phyloP scores from a whole-genome alignment of 495 filamentous ascomycete genomes.

The Mytilinidion resinicola region DNA sequence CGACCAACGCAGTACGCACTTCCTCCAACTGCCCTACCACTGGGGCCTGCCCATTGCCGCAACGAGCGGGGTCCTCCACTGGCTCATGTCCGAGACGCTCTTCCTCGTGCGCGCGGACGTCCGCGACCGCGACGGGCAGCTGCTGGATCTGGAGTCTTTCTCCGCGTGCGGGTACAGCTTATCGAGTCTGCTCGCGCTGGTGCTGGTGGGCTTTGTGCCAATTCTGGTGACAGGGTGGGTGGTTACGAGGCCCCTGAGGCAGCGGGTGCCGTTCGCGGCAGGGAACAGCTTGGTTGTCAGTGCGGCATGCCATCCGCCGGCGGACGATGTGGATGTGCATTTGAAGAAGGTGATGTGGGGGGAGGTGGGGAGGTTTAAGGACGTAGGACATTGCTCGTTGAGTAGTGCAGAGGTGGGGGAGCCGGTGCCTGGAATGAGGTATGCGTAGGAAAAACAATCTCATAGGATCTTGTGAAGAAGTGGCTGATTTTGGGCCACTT shows the following conservation, averaged over 20 bases:
- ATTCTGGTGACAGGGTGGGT: slow-evolving; percentile 8
- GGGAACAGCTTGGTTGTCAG: slow-evolving; percentile 44
- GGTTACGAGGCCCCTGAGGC: slow-evolving; percentile 26
- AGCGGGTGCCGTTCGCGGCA: slow-evolving; percentile 39
- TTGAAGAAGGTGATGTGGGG: slow-evolving; percentile 38
- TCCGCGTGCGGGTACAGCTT: slow-evolving; percentile 28
- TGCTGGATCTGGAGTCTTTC: slow-evolving; percentile 10
- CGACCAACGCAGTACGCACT: slow-evolving; percentile 40
- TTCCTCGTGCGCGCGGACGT: slow-evolving; percentile 31
- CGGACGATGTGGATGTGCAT: slow-evolving; percentile 10
- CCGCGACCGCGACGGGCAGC: not conserved
- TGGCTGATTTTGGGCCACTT: no score
- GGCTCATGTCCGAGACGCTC: slow-evolving; percentile 39
- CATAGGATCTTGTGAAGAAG: no score
- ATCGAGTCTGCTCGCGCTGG: slow-evolving; percentile 31
- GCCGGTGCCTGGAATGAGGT: not conserved
- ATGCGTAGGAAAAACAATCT: not conserved
- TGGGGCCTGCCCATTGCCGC: slow-evolving; percentile 39
- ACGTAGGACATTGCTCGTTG: slow-evolving; percentile 15
- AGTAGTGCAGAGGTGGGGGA: not conserved
- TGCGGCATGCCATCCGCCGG: slow-evolving; percentile 42
- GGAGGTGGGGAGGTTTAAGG: slow-evolving; percentile 12
- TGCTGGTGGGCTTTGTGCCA: slow-evolving; percentile 27
- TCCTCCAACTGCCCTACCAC: slow-evolving; percentile 43
- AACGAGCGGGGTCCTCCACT: slow-evolving; percentile 37